Base-by-base conservation (phyloP, 108 stramenopile species). In the Nannochloropsis gaditana region DNA sequence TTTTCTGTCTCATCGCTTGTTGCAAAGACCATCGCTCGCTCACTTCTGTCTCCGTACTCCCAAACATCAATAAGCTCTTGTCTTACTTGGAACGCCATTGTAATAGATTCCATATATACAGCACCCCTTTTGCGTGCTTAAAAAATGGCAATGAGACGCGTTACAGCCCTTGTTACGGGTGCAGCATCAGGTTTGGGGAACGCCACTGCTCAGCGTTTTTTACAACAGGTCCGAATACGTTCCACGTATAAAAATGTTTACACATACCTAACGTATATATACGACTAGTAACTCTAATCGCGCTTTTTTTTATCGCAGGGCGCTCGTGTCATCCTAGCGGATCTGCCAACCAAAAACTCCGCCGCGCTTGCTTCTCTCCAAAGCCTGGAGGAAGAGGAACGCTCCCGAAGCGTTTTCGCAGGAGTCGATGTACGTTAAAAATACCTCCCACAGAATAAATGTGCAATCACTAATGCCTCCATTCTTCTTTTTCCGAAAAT, bases 141-240 rank as follows among this genome's bases (percentile, higher is more conserved):
- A 73, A 15, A n/a, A 15, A 73, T 73, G 59, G 59, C n/a, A n/a
- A 15, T 73, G 19, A 73, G 59, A n/a, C 59, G 8, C 59, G 59
- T 83, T 9, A 84, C 87, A 1, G 91, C 92, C 43, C 15, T 96
- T 43, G 93, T 98, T 9, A 94, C 94, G 2, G 97, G 97, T 11
- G 96, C 93, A 9, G 93, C 94, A 19, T 95, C 95, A 1, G 97
- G 97, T 9, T 89, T 98, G 11, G 97, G 97, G 5, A 93, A 94
- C 44, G 95, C 96, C 43, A 94, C 97, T 42, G 97, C 93, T 9
- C 81, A 90, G 44, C 90, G 91, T 42, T 88, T 98, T n/a, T 73
- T 73, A 73, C 59, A 73, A 73, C 59, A 73, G 59, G 59, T 73
- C 15, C 19, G 6, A 15, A 15, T 73, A 15, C n/a, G 15, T 73